phyloP scores from a whole-genome alignment of 1,284 basidiomycete genomes.

The Volvariella surrecta region DNA sequence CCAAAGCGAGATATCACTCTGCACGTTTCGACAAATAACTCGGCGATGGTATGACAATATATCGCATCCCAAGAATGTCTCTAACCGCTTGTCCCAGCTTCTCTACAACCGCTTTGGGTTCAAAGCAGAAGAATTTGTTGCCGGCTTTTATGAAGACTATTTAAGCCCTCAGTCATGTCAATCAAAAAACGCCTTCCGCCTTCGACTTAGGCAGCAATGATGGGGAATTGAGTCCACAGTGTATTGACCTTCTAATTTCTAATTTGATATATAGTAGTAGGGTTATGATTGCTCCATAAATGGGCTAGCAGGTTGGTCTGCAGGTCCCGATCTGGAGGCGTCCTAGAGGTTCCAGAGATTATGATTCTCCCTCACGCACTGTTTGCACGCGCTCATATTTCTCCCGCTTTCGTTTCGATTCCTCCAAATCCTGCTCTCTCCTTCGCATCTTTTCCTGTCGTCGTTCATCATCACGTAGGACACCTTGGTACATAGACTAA shows the following conservation, averaged over 20 bases:
- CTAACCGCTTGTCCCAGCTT: slow-evolving; percentile 42
- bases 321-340: no score
- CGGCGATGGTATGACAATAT: slow-evolving; percentile 54
- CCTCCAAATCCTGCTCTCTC: slow-evolving; percentile 57
- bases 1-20: slow-evolving; percentile 67
- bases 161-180: slow-evolving; percentile 53
- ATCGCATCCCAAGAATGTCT: no score
- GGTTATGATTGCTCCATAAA: no score
- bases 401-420: slow-evolving; percentile 56
- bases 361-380: slow-evolving; percentile 22
- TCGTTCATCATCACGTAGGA: slow-evolving; percentile 81
- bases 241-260: no score
- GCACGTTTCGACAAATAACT: slow-evolving; percentile 72
- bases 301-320: no score
- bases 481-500: slow-evolving; percentile 87
- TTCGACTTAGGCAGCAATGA: slow-evolving; percentile 33
- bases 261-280: no score
- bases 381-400: slow-evolving; percentile 60
- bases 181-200: slow-evolving; percentile 70
- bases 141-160: slow-evolving; percentile 72
- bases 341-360: not conserved
- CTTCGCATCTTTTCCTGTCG: slow-evolving; percentile 63
- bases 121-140: slow-evolving; percentile 75
- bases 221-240: no score
- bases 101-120: slow-evolving; percentile 78